Evolutionary conservation across 495 filamentous ascomycete species (phyloP), one percentile per base, ranked within the genome.

Genomic region (Filosporella fistucella): DNA sequence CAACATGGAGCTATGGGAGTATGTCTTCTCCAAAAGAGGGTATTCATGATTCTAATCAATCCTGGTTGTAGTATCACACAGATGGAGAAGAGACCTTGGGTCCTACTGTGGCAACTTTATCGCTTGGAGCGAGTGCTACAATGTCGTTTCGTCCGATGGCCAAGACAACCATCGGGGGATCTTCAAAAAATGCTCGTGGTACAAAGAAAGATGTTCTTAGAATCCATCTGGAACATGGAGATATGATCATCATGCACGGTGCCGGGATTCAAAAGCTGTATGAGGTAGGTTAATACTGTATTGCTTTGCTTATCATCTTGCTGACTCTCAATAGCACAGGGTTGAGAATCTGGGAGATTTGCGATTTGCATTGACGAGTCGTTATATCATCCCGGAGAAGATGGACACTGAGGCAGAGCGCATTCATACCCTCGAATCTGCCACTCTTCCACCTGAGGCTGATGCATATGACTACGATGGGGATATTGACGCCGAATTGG

Each of bases 161-260:
- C 3, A 78, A 72, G 5, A 72, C 62, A 18, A 63, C 65, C 24
- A 76, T 73, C 0, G 47, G 63, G 10, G 65, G 61, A 10, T 63
- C 18, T 16, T 8, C 1, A 11, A 33, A 28, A 2, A 25, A 39
- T 22, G 17, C 20, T 57, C 36, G 45, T 52, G 57, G 49, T 60
- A 62, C 42, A 20, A 42, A 23, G 17, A 55, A 13, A 44, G 57
- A 52, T 35, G 56, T 69, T 32, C 53, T 73, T 4, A 59, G 61
- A 26, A 53, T 71, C 7, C 29, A 53, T 1, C 71, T 95, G 24
- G 61, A 75, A 24, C 90, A 95, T 60, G 90, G 90, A 0, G 89
- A 94, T 57, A 70, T 91, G 36, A 73, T 94, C 21, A 72, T 94
- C 2, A 95, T 95, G 90, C 78, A 88, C 56, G 89, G 89, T 0